Percentiles rank a stretch among this genome's conserved stretches.
Conservation (phyloP, 139 green algal species). For the Tetraselmis chui region DNA sequence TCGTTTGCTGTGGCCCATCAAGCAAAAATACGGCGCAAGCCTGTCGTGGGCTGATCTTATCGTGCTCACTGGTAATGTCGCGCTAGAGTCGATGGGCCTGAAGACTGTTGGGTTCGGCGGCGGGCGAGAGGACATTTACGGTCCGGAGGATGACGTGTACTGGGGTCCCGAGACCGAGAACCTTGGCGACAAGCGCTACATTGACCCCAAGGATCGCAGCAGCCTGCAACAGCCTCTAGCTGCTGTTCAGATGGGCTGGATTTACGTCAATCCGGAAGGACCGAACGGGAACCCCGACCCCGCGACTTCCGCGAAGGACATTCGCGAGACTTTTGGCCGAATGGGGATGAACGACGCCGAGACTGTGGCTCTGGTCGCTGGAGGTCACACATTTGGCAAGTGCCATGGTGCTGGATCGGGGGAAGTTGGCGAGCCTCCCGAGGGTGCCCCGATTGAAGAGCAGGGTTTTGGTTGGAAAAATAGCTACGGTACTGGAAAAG, state of each 20-base stretch:
- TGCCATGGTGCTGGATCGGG: slow-evolving; percentile 10
- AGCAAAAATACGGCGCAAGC: slow-evolving; percentile 3
- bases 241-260: slow-evolving; percentile 21
- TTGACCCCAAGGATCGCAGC: background rate
- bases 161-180: background rate
- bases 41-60: slow-evolving; percentile 38
- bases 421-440: background rate
- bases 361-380: slow-evolving; percentile 20
- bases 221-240: slow-evolving; percentile 13
- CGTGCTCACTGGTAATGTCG: slow-evolving; percentile 22
- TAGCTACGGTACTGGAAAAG: slow-evolving; percentile 13
- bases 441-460: background rate
- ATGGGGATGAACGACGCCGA: slow-evolving; percentile 18
- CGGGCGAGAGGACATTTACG: slow-evolving; percentile 2
- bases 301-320: slow-evolving; percentile 13
- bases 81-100: slow-evolving; percentile 32
- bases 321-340: slow-evolving; percentile 34
- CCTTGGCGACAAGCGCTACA: background rate
- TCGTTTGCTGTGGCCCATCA: slow-evolving; percentile 17
- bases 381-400: slow-evolving; percentile 45
- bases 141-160: background rate
- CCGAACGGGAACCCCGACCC: slow-evolving; percentile 21
- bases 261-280: slow-evolving; percentile 42
- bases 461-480: background rate
- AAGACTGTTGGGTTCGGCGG: slow-evolving; percentile 27